phyloP scores from a whole-genome alignment of 2,329 filamentous ascomycete species.

The Zymoseptoria pseudotritici region DNA sequence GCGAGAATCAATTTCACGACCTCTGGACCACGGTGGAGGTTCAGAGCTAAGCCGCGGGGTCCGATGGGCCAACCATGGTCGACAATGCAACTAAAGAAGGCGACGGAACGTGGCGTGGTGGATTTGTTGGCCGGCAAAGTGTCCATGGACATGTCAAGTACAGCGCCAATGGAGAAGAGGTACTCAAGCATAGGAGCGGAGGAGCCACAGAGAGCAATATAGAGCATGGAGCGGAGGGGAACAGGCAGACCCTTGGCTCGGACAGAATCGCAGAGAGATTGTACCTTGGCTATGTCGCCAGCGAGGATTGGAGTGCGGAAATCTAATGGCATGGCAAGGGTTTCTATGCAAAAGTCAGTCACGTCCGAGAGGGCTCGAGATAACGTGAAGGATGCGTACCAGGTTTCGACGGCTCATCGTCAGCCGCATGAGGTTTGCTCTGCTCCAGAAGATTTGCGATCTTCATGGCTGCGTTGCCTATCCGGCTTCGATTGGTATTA shows the following conservation, averaged over 20 bases:
- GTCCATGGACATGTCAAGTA: constrained; percentile 2
- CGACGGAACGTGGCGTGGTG: background rate
- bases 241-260: background rate
- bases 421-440: background rate
- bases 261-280: background rate
- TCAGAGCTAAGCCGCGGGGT: constrained; percentile 6
- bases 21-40: constrained; percentile 6
- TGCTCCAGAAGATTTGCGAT: background rate
- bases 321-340: background rate
- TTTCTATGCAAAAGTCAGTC: background rate
- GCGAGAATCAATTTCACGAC: constrained; percentile 8
- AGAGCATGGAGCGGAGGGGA: constrained; percentile 7
- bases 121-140: background rate
- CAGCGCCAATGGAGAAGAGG: constrained; percentile 3
- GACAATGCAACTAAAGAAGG: constrained; percentile 4
- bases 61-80: constrained; percentile 7
- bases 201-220: constrained; percentile 1
- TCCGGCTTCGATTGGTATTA: background rate
- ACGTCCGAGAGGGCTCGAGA: background rate
- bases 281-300: background rate
- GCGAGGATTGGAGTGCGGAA: background rate
- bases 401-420: background rate
- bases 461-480: background rate
- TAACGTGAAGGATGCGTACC: background rate
- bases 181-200: constrained; percentile 1